Percentiles rank a stretch among this genome's conserved stretches.
Conservation (phyloP, 345 rosid genomes). For the Eucalyptus curtisii region DNA sequence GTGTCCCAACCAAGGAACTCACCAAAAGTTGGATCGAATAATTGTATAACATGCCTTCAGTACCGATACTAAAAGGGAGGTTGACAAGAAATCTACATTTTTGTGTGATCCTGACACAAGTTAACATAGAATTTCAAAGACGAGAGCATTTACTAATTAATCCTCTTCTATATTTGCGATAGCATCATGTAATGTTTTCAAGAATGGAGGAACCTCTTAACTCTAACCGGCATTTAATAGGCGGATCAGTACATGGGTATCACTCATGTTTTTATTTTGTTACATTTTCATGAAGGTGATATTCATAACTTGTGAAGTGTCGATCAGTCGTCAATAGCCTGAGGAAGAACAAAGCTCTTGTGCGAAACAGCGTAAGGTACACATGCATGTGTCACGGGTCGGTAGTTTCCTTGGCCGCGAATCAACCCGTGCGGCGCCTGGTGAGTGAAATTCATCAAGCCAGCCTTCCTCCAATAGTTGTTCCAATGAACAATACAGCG, state of each 20-base stretch:
- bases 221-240: not conserved
- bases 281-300: not conserved
- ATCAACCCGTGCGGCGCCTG: no score
- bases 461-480: no score
- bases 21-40: not conserved
- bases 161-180: not conserved
- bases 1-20: not conserved
- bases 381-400: not conserved
- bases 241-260: not conserved
- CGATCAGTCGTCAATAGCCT: not conserved
- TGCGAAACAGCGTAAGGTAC: not conserved
- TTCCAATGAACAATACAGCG: no score
- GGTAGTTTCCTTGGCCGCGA: no score
- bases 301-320: not conserved
- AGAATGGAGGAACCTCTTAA: not conserved
- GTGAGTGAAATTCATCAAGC: no score
- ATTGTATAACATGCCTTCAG: not conserved
- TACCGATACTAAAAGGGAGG: not conserved
- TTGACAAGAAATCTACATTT: not conserved
- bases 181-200: not conserved
- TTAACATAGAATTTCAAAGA: not conserved
- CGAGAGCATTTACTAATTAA: not conserved
- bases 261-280: not conserved
- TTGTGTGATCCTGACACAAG: not conserved
- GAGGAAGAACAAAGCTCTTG: not conserved